Evolutionary conservation across 139 green algal genomes (phyloP).

Genomic region (Volvox reticuliferus): DNA sequence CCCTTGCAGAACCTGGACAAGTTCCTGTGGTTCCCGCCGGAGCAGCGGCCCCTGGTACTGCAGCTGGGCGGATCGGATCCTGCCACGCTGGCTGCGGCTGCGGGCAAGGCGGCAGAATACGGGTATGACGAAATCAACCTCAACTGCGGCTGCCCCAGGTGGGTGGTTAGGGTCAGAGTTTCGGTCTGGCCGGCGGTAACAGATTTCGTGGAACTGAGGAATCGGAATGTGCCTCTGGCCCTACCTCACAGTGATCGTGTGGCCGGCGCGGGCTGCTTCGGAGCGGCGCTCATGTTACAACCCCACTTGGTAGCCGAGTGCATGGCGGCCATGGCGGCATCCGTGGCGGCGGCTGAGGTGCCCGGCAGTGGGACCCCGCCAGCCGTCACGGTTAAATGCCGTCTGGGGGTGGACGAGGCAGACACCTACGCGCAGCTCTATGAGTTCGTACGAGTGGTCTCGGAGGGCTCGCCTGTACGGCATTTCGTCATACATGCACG

Average conservation of each 20-base stretch:
- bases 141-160: slow-evolving; percentile 94
- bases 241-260: slow-evolving; percentile 77
- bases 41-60: slow-evolving; percentile 92
- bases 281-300: slow-evolving; percentile 89
- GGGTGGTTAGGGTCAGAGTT: background rate
- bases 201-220: too few species aligned
- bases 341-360: background rate
- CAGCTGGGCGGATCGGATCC: slow-evolving; percentile 93
- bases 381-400: slow-evolving; percentile 89
- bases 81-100: slow-evolving; percentile 72
- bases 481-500: slow-evolving; percentile 97
- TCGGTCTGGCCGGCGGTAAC: background rate
- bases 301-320: slow-evolving; percentile 83
- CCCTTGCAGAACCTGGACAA: slow-evolving; percentile 52
- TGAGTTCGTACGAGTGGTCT: slow-evolving; percentile 82
- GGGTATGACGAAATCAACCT: slow-evolving; percentile 96
- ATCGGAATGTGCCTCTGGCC: too few species aligned
- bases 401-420: slow-evolving; percentile 75
- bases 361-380: slow-evolving; percentile 30
- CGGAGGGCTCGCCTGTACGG: slow-evolving; percentile 62
- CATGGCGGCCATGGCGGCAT: slow-evolving; percentile 72
- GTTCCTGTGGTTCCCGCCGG: slow-evolving; percentile 89
- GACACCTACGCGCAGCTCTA: slow-evolving; percentile 81
- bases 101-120: slow-evolving; percentile 54
- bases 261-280: slow-evolving; percentile 93